Evolutionary conservation across 2,329 filamentous ascomycete species (phyloP).

Genomic region (Phoma sp.): DNA sequence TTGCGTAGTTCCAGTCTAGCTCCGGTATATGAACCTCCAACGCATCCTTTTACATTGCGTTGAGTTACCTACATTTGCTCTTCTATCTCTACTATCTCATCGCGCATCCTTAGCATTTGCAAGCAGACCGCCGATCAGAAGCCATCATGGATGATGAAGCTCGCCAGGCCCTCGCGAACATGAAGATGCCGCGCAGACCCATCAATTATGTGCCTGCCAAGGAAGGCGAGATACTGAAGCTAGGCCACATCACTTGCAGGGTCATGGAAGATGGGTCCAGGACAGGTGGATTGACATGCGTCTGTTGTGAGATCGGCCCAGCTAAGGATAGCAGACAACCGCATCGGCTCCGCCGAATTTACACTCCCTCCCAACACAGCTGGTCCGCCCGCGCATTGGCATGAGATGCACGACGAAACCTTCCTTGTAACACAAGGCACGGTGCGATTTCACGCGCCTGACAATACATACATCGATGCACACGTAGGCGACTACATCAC

Average conservation of each 20-base stretch:
- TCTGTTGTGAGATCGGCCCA: too few species aligned
- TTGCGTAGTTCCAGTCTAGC: slow-evolving; percentile 14
- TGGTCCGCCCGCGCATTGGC: slow-evolving; percentile 59
- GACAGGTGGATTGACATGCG: slow-evolving; percentile 45
- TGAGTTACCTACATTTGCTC: neutral
- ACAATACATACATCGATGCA: slow-evolving; percentile 55
- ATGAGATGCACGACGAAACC: slow-evolving; percentile 64
- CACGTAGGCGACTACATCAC: slow-evolving; percentile 61
- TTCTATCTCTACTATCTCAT: neutral
- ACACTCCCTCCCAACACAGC: slow-evolving; percentile 55
- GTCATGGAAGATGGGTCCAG: slow-evolving; percentile 60
- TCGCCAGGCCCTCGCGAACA: slow-evolving; percentile 37
- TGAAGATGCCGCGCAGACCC: slow-evolving; percentile 50
- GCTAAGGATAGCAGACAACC: slow-evolving; percentile 49
- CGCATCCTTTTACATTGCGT: neutral
- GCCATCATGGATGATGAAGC: slow-evolving; percentile 45
- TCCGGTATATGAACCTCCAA: slow-evolving; percentile 4
- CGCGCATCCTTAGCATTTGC: neutral
- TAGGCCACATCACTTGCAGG: slow-evolving; percentile 58
- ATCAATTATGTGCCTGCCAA: slow-evolving; percentile 58
- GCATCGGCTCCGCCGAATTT: slow-evolving; percentile 56
- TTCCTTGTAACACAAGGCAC: slow-evolving; percentile 61
- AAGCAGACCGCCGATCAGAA: neutral
- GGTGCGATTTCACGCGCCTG: slow-evolving; percentile 59
- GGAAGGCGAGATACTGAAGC: slow-evolving; percentile 56